phyloP scores from a whole-genome alignment of 2,329 filamentous ascomycete genomes.

The Apiospora marii region DNA sequence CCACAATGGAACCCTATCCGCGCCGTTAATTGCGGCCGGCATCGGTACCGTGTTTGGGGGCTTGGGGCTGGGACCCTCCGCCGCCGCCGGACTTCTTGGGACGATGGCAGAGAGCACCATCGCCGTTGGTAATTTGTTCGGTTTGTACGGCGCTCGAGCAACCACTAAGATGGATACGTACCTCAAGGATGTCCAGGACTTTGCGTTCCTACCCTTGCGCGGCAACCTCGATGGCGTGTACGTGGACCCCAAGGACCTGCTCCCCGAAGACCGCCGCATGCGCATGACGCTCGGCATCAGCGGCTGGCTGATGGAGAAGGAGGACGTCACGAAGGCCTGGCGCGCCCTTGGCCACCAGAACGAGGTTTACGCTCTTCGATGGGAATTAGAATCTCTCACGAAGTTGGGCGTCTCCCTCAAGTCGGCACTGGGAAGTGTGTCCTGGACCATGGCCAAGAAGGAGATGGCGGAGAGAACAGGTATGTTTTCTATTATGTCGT shows the following conservation, averaged over 20 bases:
- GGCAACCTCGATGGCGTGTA: constrained; percentile 52
- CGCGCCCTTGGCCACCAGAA: constrained; percentile 73
- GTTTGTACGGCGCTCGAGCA: constrained; percentile 87
- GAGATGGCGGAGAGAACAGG: constrained; percentile 56
- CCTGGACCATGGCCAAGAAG: constrained; percentile 76
- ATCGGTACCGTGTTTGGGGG: constrained; percentile 83
- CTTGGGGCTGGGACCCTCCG: constrained; percentile 75
- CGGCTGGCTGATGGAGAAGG: constrained; percentile 79
- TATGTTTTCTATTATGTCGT: constrained; percentile 44
- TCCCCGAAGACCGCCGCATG: constrained; percentile 70
- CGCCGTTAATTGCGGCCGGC: constrained; percentile 78
- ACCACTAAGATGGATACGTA: constrained; percentile 88
- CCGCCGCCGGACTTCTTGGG: constrained; percentile 81
- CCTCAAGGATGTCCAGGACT: constrained; percentile 85
- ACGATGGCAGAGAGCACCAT: constrained; percentile 81
- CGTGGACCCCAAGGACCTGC: constrained; percentile 58
- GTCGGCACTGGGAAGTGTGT: constrained; percentile 77
- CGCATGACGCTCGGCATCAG: constrained; percentile 84
- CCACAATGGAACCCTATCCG: constrained; percentile 75
- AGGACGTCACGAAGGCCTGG: constrained; percentile 82
- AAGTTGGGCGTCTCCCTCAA: constrained; percentile 82
- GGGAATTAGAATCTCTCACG: constrained; percentile 79
- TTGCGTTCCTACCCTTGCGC: constrained; percentile 81
- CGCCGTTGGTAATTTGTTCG: constrained; percentile 85
- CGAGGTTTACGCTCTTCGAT: constrained; percentile 84